Conservation (phyloP, 2,329 filamentous ascomycete genomes). For the Alternaria triticimaculans region DNA sequence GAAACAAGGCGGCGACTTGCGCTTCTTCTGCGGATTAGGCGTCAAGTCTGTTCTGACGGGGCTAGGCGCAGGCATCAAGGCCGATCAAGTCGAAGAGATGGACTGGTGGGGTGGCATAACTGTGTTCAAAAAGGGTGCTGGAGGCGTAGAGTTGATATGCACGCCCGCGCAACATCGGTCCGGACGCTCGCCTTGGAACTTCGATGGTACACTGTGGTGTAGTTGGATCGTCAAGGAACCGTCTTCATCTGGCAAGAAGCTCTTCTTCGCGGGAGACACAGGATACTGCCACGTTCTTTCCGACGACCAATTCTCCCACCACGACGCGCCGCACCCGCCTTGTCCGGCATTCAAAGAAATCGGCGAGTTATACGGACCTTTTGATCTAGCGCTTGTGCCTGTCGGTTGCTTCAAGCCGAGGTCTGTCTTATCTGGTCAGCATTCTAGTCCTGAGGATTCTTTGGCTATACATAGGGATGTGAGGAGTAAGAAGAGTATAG, state of each 20-base stretch:
- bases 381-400: slow-evolving; percentile 58
- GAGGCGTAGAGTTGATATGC: slow-evolving; percentile 53
- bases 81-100: slow-evolving; percentile 53
- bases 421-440: slow-evolving; percentile 53
- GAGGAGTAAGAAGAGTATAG: slow-evolving; percentile 55
- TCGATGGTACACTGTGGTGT: slow-evolving; percentile 56
- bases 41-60: slow-evolving; percentile 48
- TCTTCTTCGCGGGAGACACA: slow-evolving; percentile 60
- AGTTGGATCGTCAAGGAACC: slow-evolving; percentile 53
- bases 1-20: slow-evolving; percentile 46
- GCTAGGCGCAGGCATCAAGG: slow-evolving; percentile 47
- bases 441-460: slow-evolving; percentile 57
- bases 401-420: slow-evolving; percentile 58
- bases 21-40: slow-evolving; percentile 54
- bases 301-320: slow-evolving; percentile 38
- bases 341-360: slow-evolving; percentile 59
- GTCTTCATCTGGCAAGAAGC: slow-evolving; percentile 34
- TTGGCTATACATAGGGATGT: slow-evolving; percentile 57
- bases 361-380: slow-evolving; percentile 55
- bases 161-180: slow-evolving; percentile 58
- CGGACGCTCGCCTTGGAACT: slow-evolving; percentile 50
- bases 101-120: slow-evolving; percentile 60
- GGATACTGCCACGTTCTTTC: slow-evolving; percentile 52
- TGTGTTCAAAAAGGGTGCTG: slow-evolving; percentile 41
- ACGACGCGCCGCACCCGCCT: slow-evolving; percentile 46